Evolutionary conservation across 192 early-diverging fungal genomes (phyloP), one percentile per base, ranked within the genome.

Genomic region (Haplosporangium gracile): DNA sequence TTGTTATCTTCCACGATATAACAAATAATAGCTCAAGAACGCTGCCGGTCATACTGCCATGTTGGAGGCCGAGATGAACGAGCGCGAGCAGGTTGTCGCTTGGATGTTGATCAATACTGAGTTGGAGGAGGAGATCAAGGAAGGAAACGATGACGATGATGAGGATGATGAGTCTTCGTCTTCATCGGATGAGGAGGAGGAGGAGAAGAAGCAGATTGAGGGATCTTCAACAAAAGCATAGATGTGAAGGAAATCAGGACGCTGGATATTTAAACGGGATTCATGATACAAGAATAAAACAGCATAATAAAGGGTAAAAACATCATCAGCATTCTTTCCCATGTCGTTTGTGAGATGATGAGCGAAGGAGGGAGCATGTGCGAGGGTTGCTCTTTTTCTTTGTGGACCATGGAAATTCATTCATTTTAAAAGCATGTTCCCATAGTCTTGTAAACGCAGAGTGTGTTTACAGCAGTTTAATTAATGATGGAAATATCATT

Each of bases 51-150:
- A 82, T 26, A 89, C 91, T 42, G 84, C 91, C 29, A 90, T 90
- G 74, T 81, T 89, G 72, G 91, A 92, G 70, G 91, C 91, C 4
- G 89, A 90, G 79, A 80, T 88, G 26, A 72, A 80, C 32, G 85
- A 89, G 71, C 89, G 88, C 63, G 91, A 92, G 74, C 78, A 89
- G 80, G 81, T 92, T 63, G 91, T 88, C 5, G 91, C 90, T 40
- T 92, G 87, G 88, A 89, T 92, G 70, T 74, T 90, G 77, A 70
- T 81, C 55, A 90, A 90, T 42, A 92, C 90, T 68, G 90, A 89
- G 49, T 83, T 86, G n/a, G 89, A 92, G 47, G 87, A 82, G 38
- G 86, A 85, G 11, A 85, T 88, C 26, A 79, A 83, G 75, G 78
- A 87, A n/a, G 82, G 65, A 39, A 76, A 77, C 36, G 86, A 88